Evolutionary conservation across 1,284 basidiomycete genomes (phyloP).

Genomic region (Abortiporus biennis): DNA sequence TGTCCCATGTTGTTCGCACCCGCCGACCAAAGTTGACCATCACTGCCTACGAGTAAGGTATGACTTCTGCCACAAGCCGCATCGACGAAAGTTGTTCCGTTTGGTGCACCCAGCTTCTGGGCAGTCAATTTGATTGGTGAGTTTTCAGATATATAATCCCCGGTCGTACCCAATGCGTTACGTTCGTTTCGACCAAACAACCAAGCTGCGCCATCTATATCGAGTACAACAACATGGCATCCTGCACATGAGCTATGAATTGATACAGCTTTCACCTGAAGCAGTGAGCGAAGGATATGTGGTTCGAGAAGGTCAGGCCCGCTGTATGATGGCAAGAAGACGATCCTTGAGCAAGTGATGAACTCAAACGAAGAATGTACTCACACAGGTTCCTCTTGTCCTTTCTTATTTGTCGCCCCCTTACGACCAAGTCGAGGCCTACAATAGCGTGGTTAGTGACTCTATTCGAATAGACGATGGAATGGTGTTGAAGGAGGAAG

Average conservation of each 20-base stretch:
- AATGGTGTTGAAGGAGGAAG: too few relatives aligned
- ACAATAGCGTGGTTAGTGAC: constrained; percentile 8
- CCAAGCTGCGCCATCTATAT: constrained; percentile 76
- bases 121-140: constrained; percentile 61
- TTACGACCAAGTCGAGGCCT: constrained; percentile 66
- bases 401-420: constrained; percentile 42
- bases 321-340: constrained; percentile 13
- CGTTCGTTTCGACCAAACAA: constrained; percentile 79
- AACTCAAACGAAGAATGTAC: constrained; percentile 8
- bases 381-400: constrained; percentile 31
- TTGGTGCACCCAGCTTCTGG: constrained; percentile 52
- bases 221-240: constrained; percentile 73
- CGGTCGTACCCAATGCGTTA: constrained; percentile 48
- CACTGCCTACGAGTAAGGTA: constrained; percentile 76
- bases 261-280: constrained; percentile 70
- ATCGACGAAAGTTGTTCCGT: constrained; percentile 64
- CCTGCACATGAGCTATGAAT: constrained; percentile 69
- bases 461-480: constrained; percentile 1
- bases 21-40: constrained; percentile 79
- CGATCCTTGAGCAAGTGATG: not conserved
- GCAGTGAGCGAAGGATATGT: constrained; percentile 82
- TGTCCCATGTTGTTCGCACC: constrained; percentile 85
- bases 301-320: constrained; percentile 80
- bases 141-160: constrained; percentile 64
- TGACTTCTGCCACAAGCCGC: constrained; percentile 84